Evolutionary conservation across 2,329 filamentous ascomycete genomes (phyloP).

Genomic region (Botrytis elliptica): DNA sequence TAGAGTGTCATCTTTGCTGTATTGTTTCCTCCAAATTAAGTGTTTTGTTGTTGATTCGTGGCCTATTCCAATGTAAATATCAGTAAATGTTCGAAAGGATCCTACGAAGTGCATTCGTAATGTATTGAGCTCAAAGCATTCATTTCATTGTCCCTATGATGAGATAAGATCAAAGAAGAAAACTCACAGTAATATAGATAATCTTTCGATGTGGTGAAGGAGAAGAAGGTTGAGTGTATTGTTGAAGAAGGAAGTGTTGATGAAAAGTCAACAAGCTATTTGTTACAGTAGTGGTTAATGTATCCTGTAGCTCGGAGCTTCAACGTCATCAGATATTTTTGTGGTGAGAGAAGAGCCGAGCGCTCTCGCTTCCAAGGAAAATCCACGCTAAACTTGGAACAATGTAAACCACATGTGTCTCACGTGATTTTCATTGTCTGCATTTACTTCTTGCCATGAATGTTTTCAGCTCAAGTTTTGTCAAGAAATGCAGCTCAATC

Average conservation of each 20-base stretch:
- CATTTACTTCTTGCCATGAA: background rate
- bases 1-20: slow-evolving; percentile 50
- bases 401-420: background rate
- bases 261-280: slow-evolving; percentile 16
- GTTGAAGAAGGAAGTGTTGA: background rate
- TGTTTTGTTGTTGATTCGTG: slow-evolving; percentile 26
- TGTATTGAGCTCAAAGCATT: background rate
- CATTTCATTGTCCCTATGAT: no score
- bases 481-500: background rate
- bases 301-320: slow-evolving; percentile 23
- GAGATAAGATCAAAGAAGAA: background rate
- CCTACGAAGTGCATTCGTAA: background rate
- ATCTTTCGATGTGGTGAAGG: background rate
- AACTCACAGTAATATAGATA: slow-evolving; percentile 11
- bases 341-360: slow-evolving; percentile 9
- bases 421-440: background rate
- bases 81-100: slow-evolving; percentile 11
- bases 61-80: slow-evolving; percentile 26
- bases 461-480: background rate
- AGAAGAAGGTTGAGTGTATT: background rate
- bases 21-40: slow-evolving; percentile 22
- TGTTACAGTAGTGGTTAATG: slow-evolving; percentile 12
- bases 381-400: slow-evolving; percentile 17
- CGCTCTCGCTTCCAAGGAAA: slow-evolving; percentile 21
- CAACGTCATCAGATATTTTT: slow-evolving; percentile 26